These are phyloP conservation scores for Boletales sp. DNA, from an alignment of 768 basidiomycete genomes.

Conservation along the genomic window DNA sequence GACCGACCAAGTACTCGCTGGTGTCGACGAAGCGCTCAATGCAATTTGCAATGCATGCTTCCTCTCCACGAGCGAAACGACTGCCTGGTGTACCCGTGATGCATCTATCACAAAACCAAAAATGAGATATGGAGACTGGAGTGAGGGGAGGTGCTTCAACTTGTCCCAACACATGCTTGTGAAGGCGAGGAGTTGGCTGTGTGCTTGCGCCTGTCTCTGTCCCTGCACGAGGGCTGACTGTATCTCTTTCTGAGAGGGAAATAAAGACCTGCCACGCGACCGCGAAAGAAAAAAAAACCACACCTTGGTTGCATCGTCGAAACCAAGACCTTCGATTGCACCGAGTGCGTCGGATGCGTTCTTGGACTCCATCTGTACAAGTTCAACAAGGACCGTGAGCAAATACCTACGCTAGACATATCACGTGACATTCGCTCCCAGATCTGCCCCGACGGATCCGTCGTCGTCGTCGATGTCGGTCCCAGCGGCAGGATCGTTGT, in stretches of 20 bases:
- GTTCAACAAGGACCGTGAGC: constrained; percentile 16
- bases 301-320: constrained; percentile 80
- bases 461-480: constrained; percentile 8
- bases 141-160: constrained; percentile 41
- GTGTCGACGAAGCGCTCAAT: constrained; percentile 91
- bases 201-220: constrained; percentile 76
- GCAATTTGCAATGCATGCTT: constrained; percentile 82
- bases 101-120: constrained; percentile 48
- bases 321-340: constrained; percentile 41
- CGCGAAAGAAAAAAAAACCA: constrained; percentile 1
- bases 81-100: constrained; percentile 75
- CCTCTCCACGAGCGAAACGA: constrained; percentile 75
- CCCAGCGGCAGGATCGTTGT: constrained; percentile 6
- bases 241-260: constrained; percentile 68
- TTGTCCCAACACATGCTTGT: constrained; percentile 93
- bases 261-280: constrained; percentile 3
- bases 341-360: constrained; percentile 21
- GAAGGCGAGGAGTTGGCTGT: constrained; percentile 69
- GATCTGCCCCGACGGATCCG: not conserved
- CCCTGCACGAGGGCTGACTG: constrained; percentile 74
- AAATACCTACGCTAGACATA: constrained; percentile 10
- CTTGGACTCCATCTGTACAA: constrained; percentile 23
- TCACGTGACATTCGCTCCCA: constrained; percentile 17
- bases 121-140: constrained; percentile 3
- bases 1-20: constrained; percentile 75